Percentiles rank a stretch among this genome's conserved stretches.
These are phyloP conservation scores for Colletotrichum tanaceti DNA, from an alignment of 2,329 filamentous ascomycete species.

Conservation along the genomic window DNA sequence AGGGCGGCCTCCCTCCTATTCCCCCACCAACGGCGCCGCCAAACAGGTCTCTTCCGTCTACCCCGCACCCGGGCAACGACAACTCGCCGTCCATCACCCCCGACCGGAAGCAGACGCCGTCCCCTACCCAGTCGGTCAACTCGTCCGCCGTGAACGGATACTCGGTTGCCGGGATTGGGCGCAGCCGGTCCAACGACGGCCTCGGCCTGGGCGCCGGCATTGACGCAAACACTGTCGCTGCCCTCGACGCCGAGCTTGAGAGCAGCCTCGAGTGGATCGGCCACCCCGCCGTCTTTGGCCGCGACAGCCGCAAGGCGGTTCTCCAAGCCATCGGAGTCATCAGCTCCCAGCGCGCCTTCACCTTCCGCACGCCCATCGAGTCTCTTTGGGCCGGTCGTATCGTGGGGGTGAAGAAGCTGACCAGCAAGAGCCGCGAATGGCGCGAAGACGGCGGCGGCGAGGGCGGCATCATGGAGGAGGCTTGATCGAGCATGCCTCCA, in stretches of 20 bases:
- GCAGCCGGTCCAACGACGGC: constrained; percentile 66
- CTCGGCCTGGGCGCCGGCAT: constrained; percentile 78
- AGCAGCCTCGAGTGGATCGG: constrained; percentile 96
- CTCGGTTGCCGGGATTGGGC: constrained; percentile 55
- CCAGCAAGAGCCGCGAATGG: constrained; percentile 90
- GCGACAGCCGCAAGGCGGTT: constrained; percentile 94
- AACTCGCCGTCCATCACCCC: constrained; percentile 58
- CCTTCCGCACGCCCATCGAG: constrained; percentile 91
- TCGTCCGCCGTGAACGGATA: constrained; percentile 64
- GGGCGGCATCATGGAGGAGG: constrained; percentile 70
- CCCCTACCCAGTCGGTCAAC: constrained; percentile 57
- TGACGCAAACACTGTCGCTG: constrained; percentile 82
- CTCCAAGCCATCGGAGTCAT: constrained; percentile 97
- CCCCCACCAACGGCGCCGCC: constrained; percentile 66
- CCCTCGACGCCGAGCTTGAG: constrained; percentile 91
- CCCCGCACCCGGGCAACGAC: constrained; percentile 57
- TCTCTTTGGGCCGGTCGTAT: constrained; percentile 89
- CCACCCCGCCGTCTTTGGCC: constrained; percentile 92
- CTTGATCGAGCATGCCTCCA: constrained; percentile 51
- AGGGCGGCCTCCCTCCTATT: constrained; percentile 91
- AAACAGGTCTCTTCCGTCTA: constrained; percentile 55
- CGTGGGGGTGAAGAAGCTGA: constrained; percentile 81
- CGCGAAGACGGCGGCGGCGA: constrained; percentile 85
- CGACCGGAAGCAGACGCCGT: constrained; percentile 56
- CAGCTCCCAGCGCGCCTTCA: constrained; percentile 92